phyloP scores from a whole-genome alignment of 805 yeast genomes.

The Wickerhamomyces bovis region DNA sequence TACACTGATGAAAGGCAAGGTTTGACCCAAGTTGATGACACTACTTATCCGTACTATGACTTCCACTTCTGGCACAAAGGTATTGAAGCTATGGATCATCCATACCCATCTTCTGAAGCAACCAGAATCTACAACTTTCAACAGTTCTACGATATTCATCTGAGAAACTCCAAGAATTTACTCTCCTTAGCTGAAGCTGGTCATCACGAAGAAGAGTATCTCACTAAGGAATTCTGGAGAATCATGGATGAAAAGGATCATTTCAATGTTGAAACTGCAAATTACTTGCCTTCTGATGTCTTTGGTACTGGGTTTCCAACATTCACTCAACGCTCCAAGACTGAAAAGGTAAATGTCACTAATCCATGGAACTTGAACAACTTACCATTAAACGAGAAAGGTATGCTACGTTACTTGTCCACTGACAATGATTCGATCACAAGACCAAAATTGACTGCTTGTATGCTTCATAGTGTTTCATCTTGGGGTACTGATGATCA shows the following conservation, averaged over 20 bases:
- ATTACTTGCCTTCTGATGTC: conserved; percentile 27
- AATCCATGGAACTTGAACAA: conserved; percentile 56
- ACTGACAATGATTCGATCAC: conserved; percentile 36
- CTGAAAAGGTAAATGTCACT: not conserved
- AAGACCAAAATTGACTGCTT: conserved; percentile 41
- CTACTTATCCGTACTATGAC: conserved; percentile 36
- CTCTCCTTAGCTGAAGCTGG: conserved; percentile 5
- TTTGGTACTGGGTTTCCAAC: conserved; percentile 36
- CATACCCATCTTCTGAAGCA: conserved; percentile 32
- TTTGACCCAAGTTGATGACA: conserved; percentile 27
- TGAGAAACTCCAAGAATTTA: conserved; percentile 28
- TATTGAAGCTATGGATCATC: conserved; percentile 32
- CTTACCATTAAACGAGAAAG: conserved; percentile 42
- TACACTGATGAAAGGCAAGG: conserved; percentile 38
- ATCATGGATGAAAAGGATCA: conserved; percentile 26
- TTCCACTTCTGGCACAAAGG: conserved; percentile 39
- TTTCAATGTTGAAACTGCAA: conserved; percentile 33
- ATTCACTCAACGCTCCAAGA: conserved; percentile 14
- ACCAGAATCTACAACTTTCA: conserved; percentile 49
- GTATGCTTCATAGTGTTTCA: conserved; percentile 47
- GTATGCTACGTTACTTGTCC: conserved; percentile 41
- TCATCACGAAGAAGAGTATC: conserved; percentile 14
- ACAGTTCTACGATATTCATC: conserved; percentile 54
- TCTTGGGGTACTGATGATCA: conserved; percentile 61
- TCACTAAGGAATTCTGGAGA: conserved; percentile 18